A percentile compares a stretch with the other conserved stretches of the same genome.
Evolutionary conservation across 2,329 filamentous ascomycete genomes (phyloP).

Genomic region (Colletotrichum simmondsii): DNA sequence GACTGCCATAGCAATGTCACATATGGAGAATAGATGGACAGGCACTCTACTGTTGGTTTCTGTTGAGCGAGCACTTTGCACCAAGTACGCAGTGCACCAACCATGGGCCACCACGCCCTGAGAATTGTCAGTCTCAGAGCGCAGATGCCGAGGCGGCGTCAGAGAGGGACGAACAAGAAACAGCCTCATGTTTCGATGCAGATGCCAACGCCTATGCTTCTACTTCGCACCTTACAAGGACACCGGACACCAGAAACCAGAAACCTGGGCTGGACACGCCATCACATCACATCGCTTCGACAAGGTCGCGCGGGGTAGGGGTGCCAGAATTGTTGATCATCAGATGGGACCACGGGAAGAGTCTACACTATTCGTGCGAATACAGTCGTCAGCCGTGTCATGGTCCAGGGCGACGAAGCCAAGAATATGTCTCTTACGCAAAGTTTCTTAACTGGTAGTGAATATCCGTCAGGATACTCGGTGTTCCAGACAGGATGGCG

Average conservation of each 20-base stretch:
- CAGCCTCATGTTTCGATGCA: slow-evolving; percentile 47
- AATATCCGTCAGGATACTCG: not conserved
- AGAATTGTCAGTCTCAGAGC: slow-evolving; percentile 23
- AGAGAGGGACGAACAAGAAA: slow-evolving; percentile 40
- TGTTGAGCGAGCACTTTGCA: not conserved
- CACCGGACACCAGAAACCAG: not conserved
- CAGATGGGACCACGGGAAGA: not conserved
- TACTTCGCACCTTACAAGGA: not conserved
- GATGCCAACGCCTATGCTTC: slow-evolving; percentile 15
- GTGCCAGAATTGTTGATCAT: not conserved
- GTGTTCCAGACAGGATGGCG: not conserved
- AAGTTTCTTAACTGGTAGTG: not conserved
- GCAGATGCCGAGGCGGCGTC: slow-evolving; percentile 27
- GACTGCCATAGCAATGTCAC: not conserved
- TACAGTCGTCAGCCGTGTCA: not conserved
- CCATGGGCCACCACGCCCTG: not conserved
- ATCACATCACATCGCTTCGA: not conserved
- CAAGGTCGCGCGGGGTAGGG: not conserved
- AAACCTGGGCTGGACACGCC: slow-evolving; percentile 1
- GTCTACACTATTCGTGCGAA: not conserved
- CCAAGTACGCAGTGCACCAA: not conserved
- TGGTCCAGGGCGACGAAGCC: not conserved
- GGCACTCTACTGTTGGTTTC: not conserved
- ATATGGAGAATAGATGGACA: not conserved
- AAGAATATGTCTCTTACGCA: not conserved